Base-by-base conservation (phyloP, 108 stramenopile genomes). In the Skeletonema menzelii region DNA sequence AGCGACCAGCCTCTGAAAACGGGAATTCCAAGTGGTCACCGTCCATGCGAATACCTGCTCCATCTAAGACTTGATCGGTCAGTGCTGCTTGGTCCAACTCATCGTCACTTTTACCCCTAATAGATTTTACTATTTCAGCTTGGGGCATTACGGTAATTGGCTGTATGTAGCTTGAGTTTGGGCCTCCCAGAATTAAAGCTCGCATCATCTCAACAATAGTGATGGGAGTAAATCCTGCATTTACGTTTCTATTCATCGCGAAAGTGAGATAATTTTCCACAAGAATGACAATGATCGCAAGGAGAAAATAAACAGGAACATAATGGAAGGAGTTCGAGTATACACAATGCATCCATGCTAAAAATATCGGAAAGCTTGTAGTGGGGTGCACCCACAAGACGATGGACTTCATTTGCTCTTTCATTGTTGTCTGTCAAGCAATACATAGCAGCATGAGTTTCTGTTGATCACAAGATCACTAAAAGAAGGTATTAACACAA, bases 21-120 rank as follows among this genome's bases (percentile, higher is more conserved):
- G 92, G 93, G 65, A 94, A 94, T 60, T 94, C 93, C 28, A 82
- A 55, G 55, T 94, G 88, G 82, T 91, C 85, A 4, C 73, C 78
- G 37, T 71, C 76, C 75, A 63, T 63, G 74, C 83, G 27, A 70
- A 80, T 28, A 77, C 85, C 57, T 12, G 24, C 13, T 24, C 22
- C 46, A 61, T 46, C 8, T 40, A 71, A 28, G 65, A 56, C 30
- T 59, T 57, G 38, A 62, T 47, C 56, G 22, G 49, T 53, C 22
- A 53, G 49, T 22, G 19, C 49, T 24, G 7, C 22, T 53, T 53
- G 49, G 49, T 53, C 49, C 5, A 53, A 7, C 8, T 53, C 49
- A 53, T 53, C 49, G 1, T 53, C 49, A 22, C 49, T 53, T 22
- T 20, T 22, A 53, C 22, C 15, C 46, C 46, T 53, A 5, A 53